Base-by-base conservation (phyloP, 306 rosid genomes). In the Quercus wislizeni region DNA sequence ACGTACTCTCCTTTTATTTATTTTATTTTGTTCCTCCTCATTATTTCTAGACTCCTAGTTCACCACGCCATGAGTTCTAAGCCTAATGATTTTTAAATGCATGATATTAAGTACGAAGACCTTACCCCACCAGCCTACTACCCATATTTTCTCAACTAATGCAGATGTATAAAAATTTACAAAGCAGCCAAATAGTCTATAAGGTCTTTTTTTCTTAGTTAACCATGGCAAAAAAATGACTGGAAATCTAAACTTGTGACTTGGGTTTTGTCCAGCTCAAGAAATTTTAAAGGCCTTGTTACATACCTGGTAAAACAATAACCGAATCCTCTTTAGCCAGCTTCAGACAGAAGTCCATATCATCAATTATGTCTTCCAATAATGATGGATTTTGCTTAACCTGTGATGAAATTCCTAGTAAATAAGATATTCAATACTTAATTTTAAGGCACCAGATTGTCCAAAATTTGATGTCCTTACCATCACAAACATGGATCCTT, bases 401-500 rank as follows among this genome's bases (percentile, higher is more conserved):
- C 93, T 85, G 83, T 14, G 54, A 27, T 18, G 15, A 72, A 74
- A 19, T 51, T 10, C 41, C 38, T 1, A 67, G 51, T 6, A 0
- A 59, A 28, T n/a, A 38, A 30, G 49, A 27, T 13, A 11, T 9
- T 27, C 25, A 5, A 52, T 74, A 30, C 52, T 20, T 11, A 41
- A 54, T n/a, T 20, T 18, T n/a, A 18, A 20, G 30, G 52, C 73
- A 18, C 17, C 46, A 14, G 1, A 27, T 12, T n/a, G 2, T 52
- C 19, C 33, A 18, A 15, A 1, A 13, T 13, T 69, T 21, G 3
- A 20, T 21, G 5, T 3, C 13, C 63, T 28, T 77, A 89, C 93
- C 89, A 85, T 71, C 38, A 82, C 43, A 79, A 73, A 81, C 87
- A 89, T 85, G 33, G 93, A 23, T 55, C 93, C 93, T 71, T 87